Evolutionary conservation across 2,329 filamentous ascomycete genomes (phyloP).

Genomic region (Polytolypa hystricis): DNA sequence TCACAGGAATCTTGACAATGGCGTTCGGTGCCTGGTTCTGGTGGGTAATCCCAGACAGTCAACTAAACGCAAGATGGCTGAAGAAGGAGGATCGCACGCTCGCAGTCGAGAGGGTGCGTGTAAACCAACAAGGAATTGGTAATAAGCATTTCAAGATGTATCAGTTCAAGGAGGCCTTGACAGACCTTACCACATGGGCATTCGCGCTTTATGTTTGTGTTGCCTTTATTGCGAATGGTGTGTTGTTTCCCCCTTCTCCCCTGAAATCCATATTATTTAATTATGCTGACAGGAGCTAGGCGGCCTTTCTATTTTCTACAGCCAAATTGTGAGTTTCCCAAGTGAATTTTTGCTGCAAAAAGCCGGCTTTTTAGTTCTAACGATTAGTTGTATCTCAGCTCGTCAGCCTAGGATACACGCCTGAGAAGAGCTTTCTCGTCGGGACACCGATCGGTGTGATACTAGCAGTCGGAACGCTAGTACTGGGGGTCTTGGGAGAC

Average conservation of each 20-base stretch:
- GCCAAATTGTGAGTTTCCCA: constrained; percentile 30
- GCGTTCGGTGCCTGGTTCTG: constrained; percentile 39
- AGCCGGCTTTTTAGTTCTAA: neutral
- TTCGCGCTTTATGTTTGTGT: constrained; percentile 48
- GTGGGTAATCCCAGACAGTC: constrained; percentile 47
- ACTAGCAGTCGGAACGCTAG: constrained; percentile 48
- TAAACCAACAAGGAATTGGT: constrained; percentile 65
- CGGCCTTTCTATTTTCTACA: constrained; percentile 48
- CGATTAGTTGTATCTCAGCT: constrained; percentile 29
- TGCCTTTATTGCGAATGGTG: constrained; percentile 48
- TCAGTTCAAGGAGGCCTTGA: constrained; percentile 51
- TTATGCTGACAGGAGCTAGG: constrained; percentile 17
- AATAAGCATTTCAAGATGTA: constrained; percentile 57
- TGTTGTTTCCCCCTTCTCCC: constrained; percentile 5
- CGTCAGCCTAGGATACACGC: constrained; percentile 53
- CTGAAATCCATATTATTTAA: neutral
- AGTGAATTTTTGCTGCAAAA: neutral
- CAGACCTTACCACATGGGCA: constrained; percentile 50
- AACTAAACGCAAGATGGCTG: constrained; percentile 51
- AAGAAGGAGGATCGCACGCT: constrained; percentile 55
- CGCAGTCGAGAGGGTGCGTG: constrained; percentile 58
- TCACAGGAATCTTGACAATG: constrained; percentile 43
- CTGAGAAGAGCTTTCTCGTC: constrained; percentile 51
- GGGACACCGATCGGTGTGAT: constrained; percentile 55
- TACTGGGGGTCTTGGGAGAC: constrained; percentile 48